phyloP scores from a whole-genome alignment of 2,329 filamentous ascomycete genomes.

The Pseudogymnoascus sp. region DNA sequence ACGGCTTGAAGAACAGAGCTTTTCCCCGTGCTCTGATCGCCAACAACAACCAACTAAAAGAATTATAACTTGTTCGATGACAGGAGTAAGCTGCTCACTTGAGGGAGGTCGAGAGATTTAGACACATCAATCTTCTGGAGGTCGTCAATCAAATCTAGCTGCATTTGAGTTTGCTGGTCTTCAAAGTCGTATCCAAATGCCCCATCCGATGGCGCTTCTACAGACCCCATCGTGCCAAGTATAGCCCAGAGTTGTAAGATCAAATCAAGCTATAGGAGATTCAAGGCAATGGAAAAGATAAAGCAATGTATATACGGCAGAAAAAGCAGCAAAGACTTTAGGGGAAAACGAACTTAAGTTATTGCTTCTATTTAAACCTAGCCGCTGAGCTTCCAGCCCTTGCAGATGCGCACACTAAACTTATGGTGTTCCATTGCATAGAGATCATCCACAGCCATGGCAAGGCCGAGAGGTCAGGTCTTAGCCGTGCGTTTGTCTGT shows the following conservation, averaged over 20 bases:
- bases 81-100: constrained; percentile 12
- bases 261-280: background rate
- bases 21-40: constrained; percentile 35
- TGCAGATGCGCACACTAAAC: background rate
- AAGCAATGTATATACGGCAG: background rate
- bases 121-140: constrained; percentile 17
- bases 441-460: background rate
- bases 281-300: background rate
- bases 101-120: constrained; percentile 17
- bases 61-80: background rate
- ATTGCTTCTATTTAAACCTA: background rate
- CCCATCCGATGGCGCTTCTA: background rate
- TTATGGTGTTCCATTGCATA: background rate
- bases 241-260: background rate
- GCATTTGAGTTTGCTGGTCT: constrained; percentile 16
- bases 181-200: constrained; percentile 18
- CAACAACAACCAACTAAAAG: constrained; percentile 29
- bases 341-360: background rate
- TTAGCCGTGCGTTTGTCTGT: background rate
- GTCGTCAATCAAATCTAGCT: constrained; percentile 19
- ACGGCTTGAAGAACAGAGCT: constrained; percentile 29
- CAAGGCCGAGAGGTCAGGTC: background rate
- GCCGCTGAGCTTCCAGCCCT: background rate
- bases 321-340: background rate
- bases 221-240: background rate